Conservation (phyloP, 2,329 filamentous ascomycete genomes). For the Chalaropsis thielavioides region DNA sequence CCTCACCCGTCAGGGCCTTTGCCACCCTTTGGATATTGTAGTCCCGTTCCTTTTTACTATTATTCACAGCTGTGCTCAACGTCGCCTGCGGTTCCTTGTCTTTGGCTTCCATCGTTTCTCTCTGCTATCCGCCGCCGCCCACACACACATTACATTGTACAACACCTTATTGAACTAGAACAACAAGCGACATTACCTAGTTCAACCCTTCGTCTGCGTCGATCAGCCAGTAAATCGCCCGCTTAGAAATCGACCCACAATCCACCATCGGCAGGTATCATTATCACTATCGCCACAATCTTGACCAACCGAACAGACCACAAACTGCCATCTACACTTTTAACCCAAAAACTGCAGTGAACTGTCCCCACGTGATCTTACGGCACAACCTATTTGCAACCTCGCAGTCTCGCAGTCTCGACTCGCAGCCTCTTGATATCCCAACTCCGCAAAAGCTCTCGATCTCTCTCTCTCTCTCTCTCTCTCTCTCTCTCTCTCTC, state of each 20-base stretch:
- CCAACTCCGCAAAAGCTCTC: neutral
- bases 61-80: neutral
- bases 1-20: neutral
- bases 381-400: neutral
- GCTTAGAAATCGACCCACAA: constrained; percentile 5
- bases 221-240: neutral
- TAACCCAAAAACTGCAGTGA: neutral
- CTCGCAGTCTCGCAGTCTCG: neutral
- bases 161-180: neutral
- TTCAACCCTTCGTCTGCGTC: neutral
- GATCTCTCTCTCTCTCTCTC: neutral
- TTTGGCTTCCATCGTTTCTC: neutral
- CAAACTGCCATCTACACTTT: neutral
- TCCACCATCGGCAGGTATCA: neutral
- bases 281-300: neutral
- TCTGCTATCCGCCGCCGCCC: neutral
- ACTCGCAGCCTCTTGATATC: neutral
- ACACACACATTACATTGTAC: neutral
- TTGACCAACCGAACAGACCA: neutral
- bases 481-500: neutral
- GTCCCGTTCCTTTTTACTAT: no score
- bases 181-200: neutral
- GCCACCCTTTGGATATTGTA: neutral
- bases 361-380: neutral
- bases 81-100: neutral